phyloP scores from a whole-genome alignment of 768 basidiomycete genomes.

The Kwoniella botswanensis region DNA sequence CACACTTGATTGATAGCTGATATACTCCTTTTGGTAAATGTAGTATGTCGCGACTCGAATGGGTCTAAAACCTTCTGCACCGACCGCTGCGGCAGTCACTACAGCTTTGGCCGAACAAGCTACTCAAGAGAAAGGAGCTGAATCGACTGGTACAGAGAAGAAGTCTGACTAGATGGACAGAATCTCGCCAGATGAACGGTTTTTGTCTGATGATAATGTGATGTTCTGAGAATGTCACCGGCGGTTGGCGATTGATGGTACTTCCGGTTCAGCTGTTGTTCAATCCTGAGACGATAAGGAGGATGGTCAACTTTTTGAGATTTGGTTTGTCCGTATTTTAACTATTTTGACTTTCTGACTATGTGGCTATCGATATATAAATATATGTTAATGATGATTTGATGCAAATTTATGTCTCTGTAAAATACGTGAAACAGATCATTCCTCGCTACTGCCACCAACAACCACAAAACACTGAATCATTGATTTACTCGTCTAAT shows the following conservation, averaged over 20 bases:
- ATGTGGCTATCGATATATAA: no score
- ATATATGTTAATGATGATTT: background rate
- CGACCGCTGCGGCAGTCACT: constrained; percentile 12
- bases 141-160: background rate
- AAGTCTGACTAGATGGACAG: background rate
- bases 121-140: constrained; percentile 13
- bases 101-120: constrained; percentile 24
- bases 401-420: background rate
- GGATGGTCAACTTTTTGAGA: no score
- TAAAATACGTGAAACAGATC: background rate
- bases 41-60: constrained; percentile 45
- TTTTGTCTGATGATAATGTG: no score
- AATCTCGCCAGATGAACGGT: background rate
- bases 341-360: no score
- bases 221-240: no score
- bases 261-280: no score
- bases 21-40: no score
- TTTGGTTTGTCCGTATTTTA: no score
- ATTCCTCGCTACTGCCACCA: no score
- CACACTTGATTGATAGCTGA: constrained; percentile 4
- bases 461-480: background rate
- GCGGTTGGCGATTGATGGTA: no score
- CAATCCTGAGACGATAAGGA: no score
- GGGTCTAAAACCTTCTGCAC: constrained; percentile 39
- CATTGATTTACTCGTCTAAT: no score